Conservation (phyloP, 495 filamentous ascomycete species). For the Xanthoparmelia taractica region DNA sequence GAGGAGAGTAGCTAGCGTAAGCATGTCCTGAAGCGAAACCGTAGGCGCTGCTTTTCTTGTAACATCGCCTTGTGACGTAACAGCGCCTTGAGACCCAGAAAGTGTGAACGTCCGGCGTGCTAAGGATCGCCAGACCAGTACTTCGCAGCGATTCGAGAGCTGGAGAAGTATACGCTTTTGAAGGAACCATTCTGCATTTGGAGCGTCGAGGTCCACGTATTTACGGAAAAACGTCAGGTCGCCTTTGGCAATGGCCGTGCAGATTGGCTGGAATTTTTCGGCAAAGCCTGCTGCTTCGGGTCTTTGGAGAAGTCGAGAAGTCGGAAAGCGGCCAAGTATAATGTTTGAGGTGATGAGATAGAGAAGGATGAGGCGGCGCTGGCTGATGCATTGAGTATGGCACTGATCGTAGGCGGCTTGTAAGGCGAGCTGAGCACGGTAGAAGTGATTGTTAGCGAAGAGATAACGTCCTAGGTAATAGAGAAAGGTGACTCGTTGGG, state of each 20-base stretch:
- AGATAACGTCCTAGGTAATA: slow-evolving; percentile 91
- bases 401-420: slow-evolving; percentile 75
- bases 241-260: slow-evolving; percentile 63
- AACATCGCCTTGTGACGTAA: slow-evolving; percentile 35
- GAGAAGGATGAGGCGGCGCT: slow-evolving; percentile 71
- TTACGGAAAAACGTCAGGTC: slow-evolving; percentile 69
- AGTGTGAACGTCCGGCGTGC: slow-evolving; percentile 68
- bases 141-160: slow-evolving; percentile 63
- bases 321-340: slow-evolving; percentile 78
- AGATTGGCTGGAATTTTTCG: slow-evolving; percentile 66
- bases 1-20: slow-evolving; percentile 37
- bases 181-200: slow-evolving; percentile 60
- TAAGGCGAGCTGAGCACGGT: slow-evolving; percentile 61
- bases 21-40: slow-evolving; percentile 47
- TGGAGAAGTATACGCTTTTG: slow-evolving; percentile 66
- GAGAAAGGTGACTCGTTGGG: slow-evolving; percentile 82
- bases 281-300: slow-evolving; percentile 66
- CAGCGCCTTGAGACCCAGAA: slow-evolving; percentile 46
- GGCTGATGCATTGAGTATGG: slow-evolving; percentile 55
- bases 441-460: slow-evolving; percentile 74
- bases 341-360: slow-evolving; percentile 80
- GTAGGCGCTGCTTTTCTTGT: slow-evolving; percentile 45
- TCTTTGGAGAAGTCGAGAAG: slow-evolving; percentile 51
- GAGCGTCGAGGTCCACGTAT: slow-evolving; percentile 48
- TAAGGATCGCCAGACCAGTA: slow-evolving; percentile 78